These are phyloP conservation scores for Hypoxylon lenormandii DNA, from an alignment of 495 filamentous ascomycete species.

Conservation along the genomic window DNA sequence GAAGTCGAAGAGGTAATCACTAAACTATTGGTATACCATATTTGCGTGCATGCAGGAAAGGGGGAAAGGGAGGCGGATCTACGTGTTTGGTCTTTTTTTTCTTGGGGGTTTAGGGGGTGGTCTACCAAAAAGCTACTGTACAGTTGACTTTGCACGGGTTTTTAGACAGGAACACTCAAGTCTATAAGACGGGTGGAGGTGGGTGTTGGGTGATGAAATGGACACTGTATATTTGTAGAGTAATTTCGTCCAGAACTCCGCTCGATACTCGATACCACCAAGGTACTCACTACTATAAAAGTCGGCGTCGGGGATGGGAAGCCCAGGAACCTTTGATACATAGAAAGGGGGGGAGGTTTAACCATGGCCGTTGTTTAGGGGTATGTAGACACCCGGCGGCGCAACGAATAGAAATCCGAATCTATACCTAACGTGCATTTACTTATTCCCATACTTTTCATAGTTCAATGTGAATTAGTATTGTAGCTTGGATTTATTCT, in stretches of 20 bases:
- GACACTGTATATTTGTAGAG: conserved; percentile 42
- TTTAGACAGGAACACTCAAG: conserved; percentile 15
- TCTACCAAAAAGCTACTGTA: conserved; percentile 8
- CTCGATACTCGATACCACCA: conserved; percentile 41
- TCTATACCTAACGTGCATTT: no score
- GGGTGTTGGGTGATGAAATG: conserved; percentile 14
- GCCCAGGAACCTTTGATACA: conserved; percentile 26
- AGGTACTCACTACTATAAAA: conserved; percentile 15
- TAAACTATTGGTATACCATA: conserved; percentile 2
- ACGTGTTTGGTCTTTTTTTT: neutral
- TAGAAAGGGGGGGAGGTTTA: conserved; percentile 20
- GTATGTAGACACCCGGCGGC: conserved; percentile 18
- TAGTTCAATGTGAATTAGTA: neutral
- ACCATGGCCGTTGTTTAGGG: neutral
- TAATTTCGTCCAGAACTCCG: conserved; percentile 44
- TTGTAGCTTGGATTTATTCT: neutral
- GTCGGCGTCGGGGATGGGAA: conserved; percentile 15
- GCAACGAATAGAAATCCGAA: conserved; percentile 19
- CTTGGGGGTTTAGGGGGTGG: neutral
- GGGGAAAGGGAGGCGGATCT: neutral
- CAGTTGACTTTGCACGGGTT: conserved; percentile 7
- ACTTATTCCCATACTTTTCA: neutral
- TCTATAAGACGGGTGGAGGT: neutral
- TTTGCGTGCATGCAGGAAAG: conserved; percentile 11
- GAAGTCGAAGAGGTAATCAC: conserved; percentile 28